Conservation (phyloP, 768 basidiomycete genomes). For the Suillus luteus region DNA sequence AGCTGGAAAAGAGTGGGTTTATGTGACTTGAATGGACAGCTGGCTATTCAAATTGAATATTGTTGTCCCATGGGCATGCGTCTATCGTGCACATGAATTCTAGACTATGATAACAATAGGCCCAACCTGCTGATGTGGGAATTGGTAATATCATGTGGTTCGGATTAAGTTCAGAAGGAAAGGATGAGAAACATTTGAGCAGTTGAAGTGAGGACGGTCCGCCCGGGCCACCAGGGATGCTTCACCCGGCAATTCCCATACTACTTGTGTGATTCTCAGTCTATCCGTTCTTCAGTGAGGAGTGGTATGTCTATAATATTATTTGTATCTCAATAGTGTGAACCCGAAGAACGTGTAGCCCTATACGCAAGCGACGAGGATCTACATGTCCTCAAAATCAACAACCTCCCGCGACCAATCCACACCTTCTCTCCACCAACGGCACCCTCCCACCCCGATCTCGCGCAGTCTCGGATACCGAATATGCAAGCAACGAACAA, state of each 20-base stretch:
- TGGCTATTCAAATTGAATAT: neutral
- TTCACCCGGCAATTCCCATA: neutral
- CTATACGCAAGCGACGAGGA: neutral
- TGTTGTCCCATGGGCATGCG: neutral
- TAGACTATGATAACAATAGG: neutral
- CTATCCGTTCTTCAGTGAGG: neutral
- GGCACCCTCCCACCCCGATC: neutral
- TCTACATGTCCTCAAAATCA: neutral
- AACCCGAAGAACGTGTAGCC: neutral
- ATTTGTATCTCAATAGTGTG: neutral
- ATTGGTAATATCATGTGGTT: neutral
- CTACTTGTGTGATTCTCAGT: neutral
- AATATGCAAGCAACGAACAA: neutral
- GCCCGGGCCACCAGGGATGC: neutral
- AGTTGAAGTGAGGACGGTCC: neutral
- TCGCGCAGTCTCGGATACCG: neutral
- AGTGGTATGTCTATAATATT: neutral
- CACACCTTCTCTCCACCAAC: conserved; percentile 1
- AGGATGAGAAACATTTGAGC: neutral
- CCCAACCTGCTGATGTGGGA: neutral
- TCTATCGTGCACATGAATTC: neutral
- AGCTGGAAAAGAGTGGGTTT: conserved; percentile 1
- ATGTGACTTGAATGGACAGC: neutral
- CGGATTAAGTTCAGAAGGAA: neutral
- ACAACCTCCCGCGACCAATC: neutral